A percentile compares a stretch with the other conserved stretches of the same genome.
These are phyloP conservation scores for Acer saccharum DNA, from an alignment of 345 rosid genomes.

Conservation along the genomic window DNA sequence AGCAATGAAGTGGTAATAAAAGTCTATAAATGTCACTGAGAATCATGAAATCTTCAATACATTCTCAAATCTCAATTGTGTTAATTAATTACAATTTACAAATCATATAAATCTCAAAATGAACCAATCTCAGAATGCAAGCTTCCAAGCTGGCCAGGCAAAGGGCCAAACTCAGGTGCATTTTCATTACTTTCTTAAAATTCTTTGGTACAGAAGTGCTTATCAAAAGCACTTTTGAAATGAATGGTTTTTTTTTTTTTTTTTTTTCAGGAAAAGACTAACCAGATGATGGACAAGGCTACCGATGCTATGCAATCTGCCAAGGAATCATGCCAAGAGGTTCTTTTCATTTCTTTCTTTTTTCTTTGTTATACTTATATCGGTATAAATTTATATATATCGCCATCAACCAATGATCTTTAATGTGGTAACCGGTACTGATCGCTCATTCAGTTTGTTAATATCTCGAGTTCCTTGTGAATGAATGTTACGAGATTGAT, in stretches of 20 bases:
- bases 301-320: slow-evolving; percentile 24
- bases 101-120: not conserved
- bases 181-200: not conserved
- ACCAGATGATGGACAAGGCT: slow-evolving; percentile 27
- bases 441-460: too few relatives aligned
- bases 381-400: too few relatives aligned
- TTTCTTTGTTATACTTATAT: too few relatives aligned
- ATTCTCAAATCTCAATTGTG: not conserved
- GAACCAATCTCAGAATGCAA: slow-evolving; percentile 18
- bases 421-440: too few relatives aligned
- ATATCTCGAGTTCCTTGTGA: too few relatives aligned
- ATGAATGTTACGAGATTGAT: too few relatives aligned
- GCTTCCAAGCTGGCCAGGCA: slow-evolving; percentile 36
- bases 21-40: slow-evolving; percentile 11
- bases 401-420: too few relatives aligned
- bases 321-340: slow-evolving; percentile 36
- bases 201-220: not conserved
- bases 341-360: not conserved
- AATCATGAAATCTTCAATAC: not conserved
- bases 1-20: not conserved
- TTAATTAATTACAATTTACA: not conserved
- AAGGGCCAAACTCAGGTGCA: slow-evolving; percentile 39
- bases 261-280: slow-evolving; percentile 30
- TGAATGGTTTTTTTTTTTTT: not conserved
- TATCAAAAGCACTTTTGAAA: too few relatives aligned